A percentile compares a stretch with the other conserved stretches of the same genome.
These are phyloP conservation scores for Mycena rebaudengoi DNA, from an alignment of 768 basidiomycete species.

Conservation along the genomic window DNA sequence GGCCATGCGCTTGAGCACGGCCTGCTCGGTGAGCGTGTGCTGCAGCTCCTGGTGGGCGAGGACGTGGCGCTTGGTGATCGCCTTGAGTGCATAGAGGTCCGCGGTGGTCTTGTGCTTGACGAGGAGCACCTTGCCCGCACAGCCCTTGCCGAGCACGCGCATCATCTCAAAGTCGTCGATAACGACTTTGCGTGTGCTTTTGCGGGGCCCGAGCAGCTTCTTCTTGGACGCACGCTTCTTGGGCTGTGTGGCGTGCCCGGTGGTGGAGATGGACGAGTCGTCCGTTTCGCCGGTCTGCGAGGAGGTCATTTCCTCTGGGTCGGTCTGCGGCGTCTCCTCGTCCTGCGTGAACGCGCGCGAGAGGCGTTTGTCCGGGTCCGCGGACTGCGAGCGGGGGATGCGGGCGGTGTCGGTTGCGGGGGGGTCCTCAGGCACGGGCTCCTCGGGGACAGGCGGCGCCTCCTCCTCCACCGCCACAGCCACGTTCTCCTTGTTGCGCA, in stretches of 20 bases:
- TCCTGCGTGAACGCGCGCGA: slow-evolving; percentile 57
- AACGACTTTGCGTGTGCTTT: slow-evolving; percentile 75
- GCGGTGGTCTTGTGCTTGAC: slow-evolving; percentile 80
- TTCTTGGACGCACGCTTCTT: slow-evolving; percentile 59
- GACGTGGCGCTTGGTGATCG: slow-evolving; percentile 97
- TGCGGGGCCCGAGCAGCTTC: slow-evolving; percentile 47
- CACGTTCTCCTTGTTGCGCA: slow-evolving; percentile 44
- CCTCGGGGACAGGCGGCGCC: slow-evolving; percentile 11
- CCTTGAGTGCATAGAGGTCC: slow-evolving; percentile 92
- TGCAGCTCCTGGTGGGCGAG: slow-evolving; percentile 95
- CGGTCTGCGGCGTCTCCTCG: slow-evolving; percentile 40
- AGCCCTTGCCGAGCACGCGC: slow-evolving; percentile 95
- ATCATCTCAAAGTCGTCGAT: slow-evolving; percentile 98
- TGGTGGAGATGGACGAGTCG: slow-evolving; percentile 76
- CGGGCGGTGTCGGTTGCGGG: slow-evolving; percentile 50
- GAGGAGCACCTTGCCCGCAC: slow-evolving; percentile 95
- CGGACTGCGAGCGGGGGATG: slow-evolving; percentile 82
- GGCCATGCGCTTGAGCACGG: slow-evolving; percentile 93
- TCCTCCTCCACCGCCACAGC: slow-evolving; percentile 27
- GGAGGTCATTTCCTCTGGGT: slow-evolving; percentile 37
- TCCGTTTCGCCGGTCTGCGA: slow-evolving; percentile 65
- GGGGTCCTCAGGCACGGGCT: slow-evolving; percentile 4
- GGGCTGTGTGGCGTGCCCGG: slow-evolving; percentile 50
- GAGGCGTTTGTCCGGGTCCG: slow-evolving; percentile 74
- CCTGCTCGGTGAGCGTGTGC: slow-evolving; percentile 96